These are phyloP conservation scores for Tribonema minus DNA, from an alignment of 108 stramenopile species.

Conservation along the genomic window DNA sequence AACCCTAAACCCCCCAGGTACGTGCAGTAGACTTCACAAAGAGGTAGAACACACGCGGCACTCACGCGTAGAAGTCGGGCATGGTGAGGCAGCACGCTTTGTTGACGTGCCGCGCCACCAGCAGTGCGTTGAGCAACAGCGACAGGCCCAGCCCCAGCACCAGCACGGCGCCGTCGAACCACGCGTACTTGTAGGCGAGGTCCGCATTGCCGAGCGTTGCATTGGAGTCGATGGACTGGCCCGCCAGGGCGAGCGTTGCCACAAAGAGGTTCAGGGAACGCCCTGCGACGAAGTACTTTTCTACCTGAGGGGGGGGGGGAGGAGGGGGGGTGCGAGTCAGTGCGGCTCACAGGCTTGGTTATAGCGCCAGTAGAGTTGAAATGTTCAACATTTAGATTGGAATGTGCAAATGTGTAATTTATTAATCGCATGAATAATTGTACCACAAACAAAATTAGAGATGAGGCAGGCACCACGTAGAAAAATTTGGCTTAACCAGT, in stretches of 20 bases:
- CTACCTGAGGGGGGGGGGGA: too few species aligned
- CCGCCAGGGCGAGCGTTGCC: constrained; percentile 61
- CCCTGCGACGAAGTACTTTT: constrained; percentile 73
- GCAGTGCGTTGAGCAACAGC: constrained; percentile 65
- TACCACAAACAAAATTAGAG: neutral
- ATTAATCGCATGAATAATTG: neutral
- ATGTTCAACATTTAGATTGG: neutral
- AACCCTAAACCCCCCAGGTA: too few species aligned
- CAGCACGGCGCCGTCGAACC: constrained; percentile 68
- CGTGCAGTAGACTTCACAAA: too few species aligned
- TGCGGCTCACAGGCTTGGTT: too few species aligned
- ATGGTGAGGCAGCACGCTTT: constrained; percentile 61
- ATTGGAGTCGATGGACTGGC: constrained; percentile 71
- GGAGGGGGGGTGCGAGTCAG: too few species aligned
- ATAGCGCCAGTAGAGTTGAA: neutral
- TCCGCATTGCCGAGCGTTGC: constrained; percentile 68
- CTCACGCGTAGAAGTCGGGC: constrained; percentile 66
- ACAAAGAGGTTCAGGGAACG: constrained; percentile 52
- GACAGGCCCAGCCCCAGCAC: constrained; percentile 70
- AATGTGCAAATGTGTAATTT: neutral
- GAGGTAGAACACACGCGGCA: too few species aligned
- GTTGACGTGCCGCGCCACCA: constrained; percentile 67
- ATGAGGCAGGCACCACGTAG: too few species aligned
- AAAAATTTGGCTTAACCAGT: too few species aligned
- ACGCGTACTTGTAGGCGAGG: constrained; percentile 72